Percentiles rank a stretch among this genome's conserved stretches.
Conservation (phyloP, 1,139 yeast genomes). For the Kodamaea arcana region DNA sequence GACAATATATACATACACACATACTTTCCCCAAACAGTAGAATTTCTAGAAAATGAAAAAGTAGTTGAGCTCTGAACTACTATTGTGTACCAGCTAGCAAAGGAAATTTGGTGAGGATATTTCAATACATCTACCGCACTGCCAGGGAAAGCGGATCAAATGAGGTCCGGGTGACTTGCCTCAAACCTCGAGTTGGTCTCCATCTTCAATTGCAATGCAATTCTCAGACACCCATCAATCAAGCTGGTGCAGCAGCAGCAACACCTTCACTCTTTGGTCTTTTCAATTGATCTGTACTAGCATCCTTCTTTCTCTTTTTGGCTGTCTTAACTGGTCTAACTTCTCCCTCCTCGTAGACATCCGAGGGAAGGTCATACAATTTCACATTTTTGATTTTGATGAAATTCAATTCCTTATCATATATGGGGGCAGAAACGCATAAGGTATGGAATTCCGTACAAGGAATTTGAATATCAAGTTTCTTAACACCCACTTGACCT, state of each 20-base stretch:
- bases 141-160: no score
- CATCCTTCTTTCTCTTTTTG: constrained; percentile 26
- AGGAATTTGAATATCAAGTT: constrained; percentile 84
- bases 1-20: no score
- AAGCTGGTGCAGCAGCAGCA: constrained; percentile 2
- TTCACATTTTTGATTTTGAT: constrained; percentile 74
- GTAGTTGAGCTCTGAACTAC: no score
- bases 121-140: no score
- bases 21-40: no score
- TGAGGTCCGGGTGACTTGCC: no score
- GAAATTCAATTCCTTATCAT: constrained; percentile 56
- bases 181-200: no score
- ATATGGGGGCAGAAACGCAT: constrained; percentile 70
- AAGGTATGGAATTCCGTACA: constrained; percentile 82
- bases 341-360: constrained; percentile 80
- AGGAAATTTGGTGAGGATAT: no score
- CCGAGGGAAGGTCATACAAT: constrained; percentile 73
- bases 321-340: constrained; percentile 56
- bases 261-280: constrained; percentile 16
- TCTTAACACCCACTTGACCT: constrained; percentile 44
- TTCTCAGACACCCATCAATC: no score
- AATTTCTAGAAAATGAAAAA: no score
- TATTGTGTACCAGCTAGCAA: no score
- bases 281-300: constrained; percentile 12
- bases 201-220: no score